Conservation (phyloP, 805 yeast species). For the Candida krabiensis region DNA sequence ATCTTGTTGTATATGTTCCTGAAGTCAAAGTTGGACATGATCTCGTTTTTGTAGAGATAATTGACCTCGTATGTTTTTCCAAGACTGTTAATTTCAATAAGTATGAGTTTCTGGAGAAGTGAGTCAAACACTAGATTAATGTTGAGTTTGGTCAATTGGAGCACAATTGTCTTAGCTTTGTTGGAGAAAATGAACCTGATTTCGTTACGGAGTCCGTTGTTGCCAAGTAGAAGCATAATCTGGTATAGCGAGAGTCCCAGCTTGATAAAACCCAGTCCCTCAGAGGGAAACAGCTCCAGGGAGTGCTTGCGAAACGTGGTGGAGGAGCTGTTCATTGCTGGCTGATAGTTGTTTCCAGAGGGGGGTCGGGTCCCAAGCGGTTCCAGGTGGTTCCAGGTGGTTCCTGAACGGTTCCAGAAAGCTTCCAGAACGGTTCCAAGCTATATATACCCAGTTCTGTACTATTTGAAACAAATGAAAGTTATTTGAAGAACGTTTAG, state of each 20-base stretch:
- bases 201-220: constrained; percentile 15
- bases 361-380: too few species aligned
- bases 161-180: constrained; percentile 15
- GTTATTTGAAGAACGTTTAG: too few species aligned
- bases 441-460: too few species aligned
- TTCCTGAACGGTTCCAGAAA: too few species aligned
- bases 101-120: constrained; percentile 22
- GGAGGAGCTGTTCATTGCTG: too few species aligned
- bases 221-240: constrained; percentile 14
- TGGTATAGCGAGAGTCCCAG: constrained; percentile 29
- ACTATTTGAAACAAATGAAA: too few species aligned
- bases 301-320: constrained; percentile 2
- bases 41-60: constrained; percentile 23
- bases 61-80: constrained; percentile 12
- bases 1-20: constrained; percentile 51
- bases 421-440: too few species aligned
- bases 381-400: too few species aligned
- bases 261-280: constrained; percentile 26
- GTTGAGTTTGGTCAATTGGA: constrained; percentile 22
- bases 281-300: constrained; percentile 25
- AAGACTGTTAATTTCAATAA: constrained; percentile 26
- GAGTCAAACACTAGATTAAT: constrained; percentile 30
- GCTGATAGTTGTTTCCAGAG: too few species aligned
- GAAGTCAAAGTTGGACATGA: constrained; percentile 29
- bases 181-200: constrained; percentile 24